Base-by-base conservation (phyloP, 202 grass and related monocot species). In the Panicum hallii region DNA sequence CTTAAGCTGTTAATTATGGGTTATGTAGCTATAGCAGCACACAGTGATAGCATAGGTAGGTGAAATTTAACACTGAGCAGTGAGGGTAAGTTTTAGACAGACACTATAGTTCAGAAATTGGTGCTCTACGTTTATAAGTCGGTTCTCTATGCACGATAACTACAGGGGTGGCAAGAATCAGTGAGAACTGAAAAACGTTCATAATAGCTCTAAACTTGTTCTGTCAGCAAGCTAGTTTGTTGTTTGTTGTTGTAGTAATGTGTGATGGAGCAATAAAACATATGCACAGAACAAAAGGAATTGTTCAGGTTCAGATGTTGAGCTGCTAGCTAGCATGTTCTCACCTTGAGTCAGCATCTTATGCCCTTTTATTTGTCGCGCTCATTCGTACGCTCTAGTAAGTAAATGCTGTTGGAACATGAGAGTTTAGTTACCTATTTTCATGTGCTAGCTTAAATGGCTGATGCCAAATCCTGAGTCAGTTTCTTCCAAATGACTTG, bases 401-500 rank as follows among this genome's bases (percentile, higher is more conserved):
- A 19, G 22, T 53, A 8, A 54, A 43, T 54, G 17, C 9, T 86
- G 22, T 17, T 19, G 4, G 44, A 9, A 45, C 9, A 80, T 28
- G 19, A 20, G 9, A 47, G 10, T 72, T 63, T 67, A 42, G 67
- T 43, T 72, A 41, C 8, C 11, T 38, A 57, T 57, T 12, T 34
- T 56, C 58, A 3, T 47, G 6, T 66, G 20, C 53, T 46, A 56
- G 46, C 46, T 56, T 56, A 55, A 65, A 65, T 9, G n/a, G 9
- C 40, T 74, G 23, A 43, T 79, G 34, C 17, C n/a, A 87, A 76
- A 75, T 50, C 3, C 17, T 75, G 8, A 85, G 26, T 48, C 54
- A 40, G 23, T 80, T 75, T 80, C 26, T 50, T 79, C 55, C 57
- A n/a, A 73, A 65, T 60, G 30, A 26, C 8, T 4, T 56, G 15